phyloP scores from a whole-genome alignment of 1,284 basidiomycete species.

The Cryptococcus maquisensis region DNA sequence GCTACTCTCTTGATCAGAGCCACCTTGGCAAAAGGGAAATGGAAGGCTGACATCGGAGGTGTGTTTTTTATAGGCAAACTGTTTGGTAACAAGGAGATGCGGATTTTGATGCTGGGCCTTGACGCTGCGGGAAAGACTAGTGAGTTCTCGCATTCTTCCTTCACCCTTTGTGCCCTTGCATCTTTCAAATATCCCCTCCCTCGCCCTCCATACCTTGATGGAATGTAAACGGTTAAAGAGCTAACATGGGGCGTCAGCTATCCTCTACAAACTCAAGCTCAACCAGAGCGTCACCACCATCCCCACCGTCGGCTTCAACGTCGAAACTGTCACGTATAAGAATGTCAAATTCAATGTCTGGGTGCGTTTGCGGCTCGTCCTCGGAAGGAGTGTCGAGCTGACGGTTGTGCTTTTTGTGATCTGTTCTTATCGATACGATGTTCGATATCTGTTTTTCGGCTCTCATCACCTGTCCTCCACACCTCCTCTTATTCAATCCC shows the following conservation, averaged over 20 bases:
- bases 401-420: not conserved
- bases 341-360: conserved; percentile 99
- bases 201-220: not conserved
- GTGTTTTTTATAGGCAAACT: conserved; percentile 49
- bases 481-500: too few relatives aligned
- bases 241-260: conserved; percentile 64
- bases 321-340: conserved; percentile 99
- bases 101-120: conserved; percentile 72
- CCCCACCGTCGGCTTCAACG: conserved; percentile 92
- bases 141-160: conserved; percentile 40
- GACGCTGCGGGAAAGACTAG: conserved; percentile 96
- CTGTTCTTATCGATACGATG: too few relatives aligned
- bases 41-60: not conserved
- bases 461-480: too few relatives aligned
- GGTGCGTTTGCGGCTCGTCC: conserved; percentile 46
- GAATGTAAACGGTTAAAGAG: not conserved
- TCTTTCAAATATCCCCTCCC: not conserved
- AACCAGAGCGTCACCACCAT: conserved; percentile 99
- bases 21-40: too few relatives aligned
- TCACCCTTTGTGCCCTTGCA: not conserved
- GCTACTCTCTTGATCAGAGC: too few relatives aligned
- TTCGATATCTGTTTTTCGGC: too few relatives aligned
- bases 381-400: not conserved
- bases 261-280: conserved; percentile 98
- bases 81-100: conserved; percentile 64